phyloP scores from a whole-genome alignment of 768 basidiomycete species.

The Termitomyces sp. region DNA sequence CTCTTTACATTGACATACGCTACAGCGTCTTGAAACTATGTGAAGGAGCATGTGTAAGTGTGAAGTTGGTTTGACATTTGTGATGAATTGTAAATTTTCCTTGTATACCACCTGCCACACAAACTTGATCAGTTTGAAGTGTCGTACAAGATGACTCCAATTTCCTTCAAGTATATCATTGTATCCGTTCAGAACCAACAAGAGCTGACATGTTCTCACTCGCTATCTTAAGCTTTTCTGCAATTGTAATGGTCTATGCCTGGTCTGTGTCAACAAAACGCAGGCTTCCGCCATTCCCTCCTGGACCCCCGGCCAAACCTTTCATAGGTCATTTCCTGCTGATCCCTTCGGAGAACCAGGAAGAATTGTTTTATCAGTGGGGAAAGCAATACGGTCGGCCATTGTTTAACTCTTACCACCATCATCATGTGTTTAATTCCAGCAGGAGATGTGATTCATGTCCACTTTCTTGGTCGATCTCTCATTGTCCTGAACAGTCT shows the following conservation, averaged over 20 bases:
- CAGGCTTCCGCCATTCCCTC: constrained; percentile 8
- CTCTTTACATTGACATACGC: no score
- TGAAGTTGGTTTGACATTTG: no score
- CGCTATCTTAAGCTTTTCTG: neutral
- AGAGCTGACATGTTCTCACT: neutral
- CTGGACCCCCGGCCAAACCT: constrained; percentile 15
- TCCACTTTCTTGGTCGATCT: constrained; percentile 6
- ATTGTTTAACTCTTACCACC: neutral
- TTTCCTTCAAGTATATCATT: neutral
- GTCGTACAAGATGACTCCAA: neutral
- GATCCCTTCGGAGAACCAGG: constrained; percentile 7
- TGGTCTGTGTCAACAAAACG: neutral
- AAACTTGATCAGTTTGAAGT: neutral
- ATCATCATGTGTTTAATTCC: neutral
- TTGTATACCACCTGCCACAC: neutral
- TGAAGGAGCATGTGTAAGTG: no score
- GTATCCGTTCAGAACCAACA: neutral
- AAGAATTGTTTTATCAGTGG: constrained; percentile 11
- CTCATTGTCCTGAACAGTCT: constrained; percentile 14
- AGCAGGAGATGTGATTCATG: constrained; percentile 12
- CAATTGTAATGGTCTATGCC: neutral
- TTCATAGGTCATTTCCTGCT: constrained; percentile 15
- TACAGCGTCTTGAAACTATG: no score
- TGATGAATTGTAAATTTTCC: neutral
- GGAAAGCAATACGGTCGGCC: constrained; percentile 11